Evolutionary conservation across 805 yeast species (phyloP).

Genomic region (Kodamaea kaohsiungensis): DNA sequence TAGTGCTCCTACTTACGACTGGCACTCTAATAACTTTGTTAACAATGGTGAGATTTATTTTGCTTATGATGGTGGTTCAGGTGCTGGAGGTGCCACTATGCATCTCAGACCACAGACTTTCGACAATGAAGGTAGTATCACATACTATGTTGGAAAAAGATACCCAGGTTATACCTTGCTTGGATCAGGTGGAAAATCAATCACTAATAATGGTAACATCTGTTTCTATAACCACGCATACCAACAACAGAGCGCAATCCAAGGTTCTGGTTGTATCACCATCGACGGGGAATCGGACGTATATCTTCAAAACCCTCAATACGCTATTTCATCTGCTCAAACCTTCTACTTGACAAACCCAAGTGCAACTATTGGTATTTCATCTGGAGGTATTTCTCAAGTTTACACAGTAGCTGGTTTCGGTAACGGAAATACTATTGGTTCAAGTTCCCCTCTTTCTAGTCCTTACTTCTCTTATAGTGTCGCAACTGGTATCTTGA

Average conservation of each 20-base stretch:
- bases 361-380: constrained; percentile 9
- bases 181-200: background rate
- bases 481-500: constrained; percentile 18
- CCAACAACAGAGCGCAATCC: constrained; percentile 20
- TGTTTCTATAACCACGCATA: constrained; percentile 24
- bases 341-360: constrained; percentile 12
- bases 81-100: constrained; percentile 5
- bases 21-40: constrained; percentile 6
- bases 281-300: constrained; percentile 15
- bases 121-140: constrained; percentile 21
- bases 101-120: background rate
- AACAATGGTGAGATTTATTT: constrained; percentile 12
- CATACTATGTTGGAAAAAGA: constrained; percentile 17
- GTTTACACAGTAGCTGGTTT: constrained; percentile 26
- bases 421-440: constrained; percentile 29
- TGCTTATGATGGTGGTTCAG: constrained; percentile 11
- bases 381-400: constrained; percentile 18
- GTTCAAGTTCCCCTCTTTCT: background rate
- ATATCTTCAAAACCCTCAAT: constrained; percentile 10
- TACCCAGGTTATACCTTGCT: constrained; percentile 9
- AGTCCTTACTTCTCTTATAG: constrained; percentile 1
- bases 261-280: constrained; percentile 30
- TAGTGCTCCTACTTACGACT: constrained; percentile 9
- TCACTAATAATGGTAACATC: constrained; percentile 16
- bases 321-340: constrained; percentile 8